phyloP scores from a whole-genome alignment of 2,329 filamentous ascomycete genomes.

The Neophaeococcomyces aloes region DNA sequence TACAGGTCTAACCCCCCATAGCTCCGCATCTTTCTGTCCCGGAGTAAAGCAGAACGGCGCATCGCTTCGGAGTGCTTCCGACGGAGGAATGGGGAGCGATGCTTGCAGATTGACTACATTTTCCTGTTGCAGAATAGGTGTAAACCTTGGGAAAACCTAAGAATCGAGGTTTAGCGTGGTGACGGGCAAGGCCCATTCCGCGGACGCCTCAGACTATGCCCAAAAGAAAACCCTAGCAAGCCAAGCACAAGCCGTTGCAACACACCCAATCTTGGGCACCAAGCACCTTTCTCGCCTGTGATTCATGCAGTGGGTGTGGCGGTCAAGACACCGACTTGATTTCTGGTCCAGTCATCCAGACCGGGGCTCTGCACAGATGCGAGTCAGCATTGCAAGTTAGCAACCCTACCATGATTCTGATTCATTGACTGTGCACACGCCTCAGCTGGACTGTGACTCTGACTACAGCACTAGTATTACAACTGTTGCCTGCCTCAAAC shows the following conservation, averaged over 20 bases:
- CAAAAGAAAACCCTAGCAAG: not conserved
- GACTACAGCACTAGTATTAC: conserved; percentile 2
- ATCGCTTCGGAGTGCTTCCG: conserved; percentile 1
- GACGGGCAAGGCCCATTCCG: conserved; percentile 7
- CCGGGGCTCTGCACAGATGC: conserved; percentile 2
- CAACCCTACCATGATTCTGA: conserved; percentile 1
- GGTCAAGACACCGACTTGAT: conserved; percentile 8
- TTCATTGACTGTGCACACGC: conserved; percentile 6
- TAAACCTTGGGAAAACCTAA: not conserved
- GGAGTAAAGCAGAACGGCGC: not conserved
- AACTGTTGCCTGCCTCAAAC: conserved; percentile 3
- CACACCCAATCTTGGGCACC: conserved; percentile 8
- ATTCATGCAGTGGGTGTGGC: conserved; percentile 7
- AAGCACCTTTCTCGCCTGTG: conserved; percentile 7
- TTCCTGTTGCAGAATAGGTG: not conserved
- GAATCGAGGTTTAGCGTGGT: conserved; percentile 2
- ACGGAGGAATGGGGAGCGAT: not conserved
- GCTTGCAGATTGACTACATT: not conserved
- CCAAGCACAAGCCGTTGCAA: not conserved
- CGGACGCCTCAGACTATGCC: not conserved
- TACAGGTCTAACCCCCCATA: not conserved
- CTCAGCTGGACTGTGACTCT: conserved; percentile 7
- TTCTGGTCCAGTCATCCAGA: conserved; percentile 2
- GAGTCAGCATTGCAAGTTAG: conserved; percentile 1
- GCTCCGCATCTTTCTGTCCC: not conserved